These are phyloP conservation scores for Suhomyces sp. DNA, from an alignment of 805 yeast genomes.

Conservation along the genomic window DNA sequence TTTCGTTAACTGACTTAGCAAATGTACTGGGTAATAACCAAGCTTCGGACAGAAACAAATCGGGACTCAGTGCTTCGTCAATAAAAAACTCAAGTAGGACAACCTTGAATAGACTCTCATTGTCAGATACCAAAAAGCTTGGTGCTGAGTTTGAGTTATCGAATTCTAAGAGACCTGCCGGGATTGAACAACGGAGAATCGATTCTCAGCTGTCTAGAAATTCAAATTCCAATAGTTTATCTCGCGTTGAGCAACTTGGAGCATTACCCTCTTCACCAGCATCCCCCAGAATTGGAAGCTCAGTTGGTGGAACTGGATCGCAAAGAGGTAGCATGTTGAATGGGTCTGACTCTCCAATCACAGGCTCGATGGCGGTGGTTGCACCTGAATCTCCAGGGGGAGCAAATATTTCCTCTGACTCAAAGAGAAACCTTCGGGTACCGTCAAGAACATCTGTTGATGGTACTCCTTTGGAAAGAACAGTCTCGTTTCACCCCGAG, in stretches of 20 bases:
- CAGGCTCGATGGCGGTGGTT: neutral
- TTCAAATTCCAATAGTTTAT: conserved; percentile 7
- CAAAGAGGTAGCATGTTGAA: too few relatives aligned
- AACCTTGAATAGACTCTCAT: conserved; percentile 4
- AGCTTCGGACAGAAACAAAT: conserved; percentile 39
- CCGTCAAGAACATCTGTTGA: conserved; percentile 3
- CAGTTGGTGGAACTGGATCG: too few relatives aligned
- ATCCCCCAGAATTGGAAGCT: conserved; percentile 8
- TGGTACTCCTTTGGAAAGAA: conserved; percentile 14
- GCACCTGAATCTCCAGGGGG: conserved; percentile 2
- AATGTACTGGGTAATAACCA: conserved; percentile 21
- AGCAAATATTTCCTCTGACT: too few relatives aligned
- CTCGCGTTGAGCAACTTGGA: neutral
- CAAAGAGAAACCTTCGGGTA: conserved; percentile 1
- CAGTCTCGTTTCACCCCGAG: conserved; percentile 24
- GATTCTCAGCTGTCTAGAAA: conserved; percentile 15
- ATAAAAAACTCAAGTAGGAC: conserved; percentile 15
- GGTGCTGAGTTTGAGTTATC: conserved; percentile 1
- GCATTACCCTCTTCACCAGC: conserved; percentile 4
- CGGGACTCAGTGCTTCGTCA: conserved; percentile 35
- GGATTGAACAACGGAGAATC: conserved; percentile 7
- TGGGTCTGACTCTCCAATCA: conserved; percentile 1
- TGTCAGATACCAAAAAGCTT: conserved; percentile 7
- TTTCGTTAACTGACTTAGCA: conserved; percentile 34
- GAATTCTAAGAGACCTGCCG: conserved; percentile 3